A percentile compares a stretch with the other conserved stretches of the same genome.
phyloP scores from a whole-genome alignment of 2,329 filamentous ascomycete species.

The Hysterium pulicare region DNA sequence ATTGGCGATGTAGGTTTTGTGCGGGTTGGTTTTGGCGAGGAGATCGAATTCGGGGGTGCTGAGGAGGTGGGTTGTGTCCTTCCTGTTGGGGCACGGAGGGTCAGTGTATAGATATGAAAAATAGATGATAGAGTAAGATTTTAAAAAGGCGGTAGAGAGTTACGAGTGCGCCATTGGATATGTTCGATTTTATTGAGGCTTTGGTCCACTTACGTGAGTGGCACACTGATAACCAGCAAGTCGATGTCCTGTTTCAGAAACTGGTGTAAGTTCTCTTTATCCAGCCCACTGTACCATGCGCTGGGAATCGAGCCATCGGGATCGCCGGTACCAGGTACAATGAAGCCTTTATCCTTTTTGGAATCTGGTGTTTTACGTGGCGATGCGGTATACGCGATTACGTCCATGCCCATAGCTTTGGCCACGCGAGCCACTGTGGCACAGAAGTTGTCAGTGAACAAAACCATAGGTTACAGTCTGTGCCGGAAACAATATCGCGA shows the following conservation, averaged over 20 bases:
- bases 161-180: too few relatives aligned
- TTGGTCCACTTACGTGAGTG: constrained; percentile 53
- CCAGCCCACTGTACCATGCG: constrained; percentile 56
- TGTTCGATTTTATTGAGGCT: too few relatives aligned
- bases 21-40: constrained; percentile 45
- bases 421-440: constrained; percentile 53
- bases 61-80: constrained; percentile 54
- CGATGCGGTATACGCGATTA: constrained; percentile 72
- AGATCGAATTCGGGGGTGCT: constrained; percentile 52
- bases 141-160: too few relatives aligned
- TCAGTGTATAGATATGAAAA: too few relatives aligned
- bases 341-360: constrained; percentile 61
- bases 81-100: constrained; percentile 20
- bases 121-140: too few relatives aligned
- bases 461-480: too few relatives aligned
- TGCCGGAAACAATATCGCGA: too few relatives aligned
- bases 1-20: constrained; percentile 63
- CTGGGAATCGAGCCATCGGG: constrained; percentile 53
- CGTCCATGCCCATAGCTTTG: constrained; percentile 64
- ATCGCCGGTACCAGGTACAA: constrained; percentile 65
- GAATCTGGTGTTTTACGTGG: constrained; percentile 65
- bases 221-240: constrained; percentile 55
- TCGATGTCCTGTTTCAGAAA: constrained; percentile 57
- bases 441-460: constrained; percentile 11
- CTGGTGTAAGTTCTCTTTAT: constrained; percentile 49